Base-by-base conservation (phyloP, 768 basidiomycete genomes). In the Rubroboletus satanas region DNA sequence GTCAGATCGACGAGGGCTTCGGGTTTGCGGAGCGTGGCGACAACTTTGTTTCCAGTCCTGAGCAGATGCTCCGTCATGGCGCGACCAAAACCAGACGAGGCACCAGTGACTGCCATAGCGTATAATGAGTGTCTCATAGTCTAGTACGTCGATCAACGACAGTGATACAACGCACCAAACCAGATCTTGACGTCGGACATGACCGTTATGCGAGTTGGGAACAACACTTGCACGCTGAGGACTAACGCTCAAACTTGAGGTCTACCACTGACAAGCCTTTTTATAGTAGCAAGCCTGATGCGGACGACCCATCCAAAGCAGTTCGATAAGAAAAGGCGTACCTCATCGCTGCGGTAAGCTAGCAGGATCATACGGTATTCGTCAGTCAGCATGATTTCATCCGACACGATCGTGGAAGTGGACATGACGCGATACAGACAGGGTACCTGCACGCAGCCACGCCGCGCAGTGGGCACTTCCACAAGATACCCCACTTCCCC, bases 21-120 rank as follows among this genome's bases (percentile, higher is more conserved):
- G 9, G 75, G 74, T 29, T 62, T 71, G 51, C 77, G 77, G 12
- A 76, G 66, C n/a, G 77, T 75, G 14, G 80, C 78, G 47, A 76
- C 62, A 33, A 70, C 77, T 10, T 59, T 72, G 55, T 75, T 69
- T 14, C 77, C 75, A 3, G 60, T 58, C 31, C 49, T 45, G 38
- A 79, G 72, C 31, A 68, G 69, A 21, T 52, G 32, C 52, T 75
- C 72, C 11, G 66, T 64, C 52, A 73, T 64, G 14, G 56, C 51
- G 3, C 67, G 68, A 7, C 77, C 76, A 48, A 79, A 71, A 17
- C 78, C 75, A 11, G 73, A 66, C 3, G 73, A 73, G 6, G 72
- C 60, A 12, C 76, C 76, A 6, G 74, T 75, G 1, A 57, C 63
- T 65, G 49, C 21, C 21, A 21, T 8, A 17, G n/a, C 26, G 5